Percentiles rank a stretch among this genome's conserved stretches.
These are phyloP conservation scores for Lithospermum erythrorhizon DNA, from an alignment of 257 asterid genomes.

Conservation along the genomic window DNA sequence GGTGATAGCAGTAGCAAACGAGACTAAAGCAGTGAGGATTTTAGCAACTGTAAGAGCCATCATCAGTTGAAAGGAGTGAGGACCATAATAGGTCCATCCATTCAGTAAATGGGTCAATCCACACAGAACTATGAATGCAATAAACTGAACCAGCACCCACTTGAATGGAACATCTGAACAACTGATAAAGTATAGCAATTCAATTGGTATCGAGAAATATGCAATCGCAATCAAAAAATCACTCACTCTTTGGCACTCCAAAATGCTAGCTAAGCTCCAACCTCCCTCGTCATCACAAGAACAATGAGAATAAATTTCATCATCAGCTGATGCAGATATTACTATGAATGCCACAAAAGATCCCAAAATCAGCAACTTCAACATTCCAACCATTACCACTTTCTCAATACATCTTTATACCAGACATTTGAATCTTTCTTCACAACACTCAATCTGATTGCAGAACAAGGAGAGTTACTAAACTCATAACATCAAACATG, in stretches of 20 bases:
- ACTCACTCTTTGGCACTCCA: conserved; percentile 17
- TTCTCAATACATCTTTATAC: background rate
- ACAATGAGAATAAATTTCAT: conserved; percentile 6
- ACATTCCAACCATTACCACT: conserved; percentile 11
- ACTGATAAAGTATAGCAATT: conserved; percentile 20
- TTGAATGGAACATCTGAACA: conserved; percentile 19
- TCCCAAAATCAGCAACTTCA: conserved; percentile 8
- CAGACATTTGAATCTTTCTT: background rate
- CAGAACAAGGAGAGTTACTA: background rate
- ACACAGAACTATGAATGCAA: conserved; percentile 19
- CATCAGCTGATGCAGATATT: conserved; percentile 11
- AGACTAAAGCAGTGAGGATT: conserved; percentile 21
- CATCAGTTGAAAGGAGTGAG: conserved; percentile 21
- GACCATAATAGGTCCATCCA: conserved; percentile 19
- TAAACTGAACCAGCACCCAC: conserved; percentile 21
- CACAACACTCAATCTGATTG: background rate
- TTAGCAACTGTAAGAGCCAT: conserved; percentile 18
- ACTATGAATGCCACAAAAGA: conserved; percentile 8
- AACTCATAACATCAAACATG: background rate
- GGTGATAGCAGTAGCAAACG: conserved; percentile 26
- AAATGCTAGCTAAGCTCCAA: conserved; percentile 13
- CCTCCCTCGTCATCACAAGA: conserved; percentile 20
- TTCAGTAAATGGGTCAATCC: conserved; percentile 25
- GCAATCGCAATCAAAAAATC: conserved; percentile 24
- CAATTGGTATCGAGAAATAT: conserved; percentile 21